These are phyloP conservation scores for Aureobasidium sp. DNA, from an alignment of 2,329 filamentous ascomycete genomes.

Conservation along the genomic window DNA sequence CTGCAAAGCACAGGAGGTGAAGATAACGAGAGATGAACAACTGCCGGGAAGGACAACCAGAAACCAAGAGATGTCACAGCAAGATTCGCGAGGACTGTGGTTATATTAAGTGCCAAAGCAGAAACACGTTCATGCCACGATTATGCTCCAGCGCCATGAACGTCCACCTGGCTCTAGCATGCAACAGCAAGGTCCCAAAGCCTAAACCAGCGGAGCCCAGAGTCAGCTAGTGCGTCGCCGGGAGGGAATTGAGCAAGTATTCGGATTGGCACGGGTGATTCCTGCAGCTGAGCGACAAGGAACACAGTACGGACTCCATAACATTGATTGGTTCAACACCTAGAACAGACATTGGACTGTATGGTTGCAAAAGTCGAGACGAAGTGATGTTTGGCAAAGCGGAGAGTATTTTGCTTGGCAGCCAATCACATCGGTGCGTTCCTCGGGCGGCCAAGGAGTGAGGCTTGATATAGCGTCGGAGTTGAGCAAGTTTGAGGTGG, in stretches of 20 bases:
- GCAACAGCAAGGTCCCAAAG: not conserved
- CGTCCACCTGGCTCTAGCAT: not conserved
- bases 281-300: not conserved
- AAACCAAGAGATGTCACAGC: not conserved
- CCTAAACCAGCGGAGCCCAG: not conserved
- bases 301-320: not conserved
- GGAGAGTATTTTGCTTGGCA: not conserved
- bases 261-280: not conserved
- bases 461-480: not conserved
- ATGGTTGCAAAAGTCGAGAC: not conserved
- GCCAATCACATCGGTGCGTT: not conserved
- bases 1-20: not conserved
- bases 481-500: slow-evolving; percentile 13
- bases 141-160: not conserved
- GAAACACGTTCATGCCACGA: not conserved
- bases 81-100: not conserved
- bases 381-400: not conserved
- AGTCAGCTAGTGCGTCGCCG: not conserved
- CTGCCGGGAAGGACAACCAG: not conserved
- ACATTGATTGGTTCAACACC: not conserved
- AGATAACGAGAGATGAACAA: not conserved
- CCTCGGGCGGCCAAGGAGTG: not conserved
- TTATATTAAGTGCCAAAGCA: not conserved
- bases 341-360: not conserved
- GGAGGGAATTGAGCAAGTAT: not conserved